Conservation (phyloP, 495 filamentous ascomycete species). For the Penicillium flavigenum region DNA sequence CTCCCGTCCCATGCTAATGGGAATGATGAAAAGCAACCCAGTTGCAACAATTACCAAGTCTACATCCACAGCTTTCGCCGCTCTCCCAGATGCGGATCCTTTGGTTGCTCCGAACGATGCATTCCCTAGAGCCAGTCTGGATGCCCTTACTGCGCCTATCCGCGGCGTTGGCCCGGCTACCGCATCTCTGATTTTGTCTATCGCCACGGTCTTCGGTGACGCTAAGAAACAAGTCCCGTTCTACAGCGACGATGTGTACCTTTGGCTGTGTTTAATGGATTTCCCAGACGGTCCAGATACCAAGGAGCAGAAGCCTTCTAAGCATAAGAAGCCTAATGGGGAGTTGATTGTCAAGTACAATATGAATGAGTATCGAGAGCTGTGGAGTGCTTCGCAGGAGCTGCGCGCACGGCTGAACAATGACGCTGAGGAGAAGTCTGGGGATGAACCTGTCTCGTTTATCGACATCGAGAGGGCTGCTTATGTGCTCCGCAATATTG, state of each 20-base stretch:
- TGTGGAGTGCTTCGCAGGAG: constrained; percentile 47
- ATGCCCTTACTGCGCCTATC: constrained; percentile 50
- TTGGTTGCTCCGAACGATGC: constrained; percentile 8
- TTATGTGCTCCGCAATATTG: constrained; percentile 52
- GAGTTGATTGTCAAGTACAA: constrained; percentile 62
- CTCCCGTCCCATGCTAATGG: constrained; percentile 65
- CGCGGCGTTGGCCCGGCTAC: constrained; percentile 72
- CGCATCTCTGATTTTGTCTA: constrained; percentile 66
- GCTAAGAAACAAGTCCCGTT: constrained; percentile 56
- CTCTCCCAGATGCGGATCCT: constrained; percentile 21
- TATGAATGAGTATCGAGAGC: constrained; percentile 56
- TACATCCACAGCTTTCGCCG: constrained; percentile 48
- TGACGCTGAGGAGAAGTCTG: constrained; percentile 4
- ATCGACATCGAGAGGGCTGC: constrained; percentile 67
- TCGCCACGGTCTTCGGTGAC: constrained; percentile 43
- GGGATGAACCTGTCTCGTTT: constrained; percentile 40
- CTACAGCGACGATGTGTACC: constrained; percentile 73
- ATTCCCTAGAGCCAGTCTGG: constrained; percentile 48
- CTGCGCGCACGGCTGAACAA: constrained; percentile 48
- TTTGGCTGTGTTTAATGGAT: constrained; percentile 56
- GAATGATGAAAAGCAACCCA: constrained; percentile 62
- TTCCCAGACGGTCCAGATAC: constrained; percentile 11
- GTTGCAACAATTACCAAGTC: constrained; percentile 40
- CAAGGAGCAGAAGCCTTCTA: constrained; percentile 33
- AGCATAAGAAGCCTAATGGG: constrained; percentile 34